Evolutionary conservation across 352 stramenopile species (phyloP).

Genomic region (Blastocystis sp.): DNA sequence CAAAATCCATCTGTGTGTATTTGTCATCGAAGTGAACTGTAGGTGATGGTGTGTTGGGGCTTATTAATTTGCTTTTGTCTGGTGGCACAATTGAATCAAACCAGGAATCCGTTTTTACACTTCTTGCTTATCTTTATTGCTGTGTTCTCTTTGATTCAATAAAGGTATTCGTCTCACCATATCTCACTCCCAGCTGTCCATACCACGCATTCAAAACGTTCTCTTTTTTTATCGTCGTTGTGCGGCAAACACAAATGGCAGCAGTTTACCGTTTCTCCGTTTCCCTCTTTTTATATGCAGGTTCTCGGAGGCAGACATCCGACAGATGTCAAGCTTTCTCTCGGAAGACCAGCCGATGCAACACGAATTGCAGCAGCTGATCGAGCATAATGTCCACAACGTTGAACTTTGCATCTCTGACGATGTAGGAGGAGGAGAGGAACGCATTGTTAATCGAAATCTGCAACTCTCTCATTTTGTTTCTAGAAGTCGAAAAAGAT

Average conservation of each 20-base stretch:
- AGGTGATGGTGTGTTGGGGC: neutral
- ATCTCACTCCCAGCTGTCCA: neutral
- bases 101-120: neutral
- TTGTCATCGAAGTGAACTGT: neutral
- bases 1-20: neutral
- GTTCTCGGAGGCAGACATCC: neutral
- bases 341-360: constrained; percentile 9
- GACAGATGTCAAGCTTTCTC: neutral
- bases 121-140: constrained; percentile 1
- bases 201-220: neutral
- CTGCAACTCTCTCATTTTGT: neutral
- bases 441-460: neutral
- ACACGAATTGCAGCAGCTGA: neutral
- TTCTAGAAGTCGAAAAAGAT: neutral
- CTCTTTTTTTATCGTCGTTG: constrained; percentile 47
- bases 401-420: neutral
- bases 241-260: neutral
- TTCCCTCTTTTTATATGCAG: neutral
- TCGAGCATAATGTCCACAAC: neutral
- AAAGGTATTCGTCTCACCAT: neutral
- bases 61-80: neutral
- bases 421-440: neutral
- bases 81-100: neutral
- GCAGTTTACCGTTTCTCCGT: neutral
- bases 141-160: constrained; percentile 27